Evolutionary conservation across 768 basidiomycete genomes (phyloP), one percentile per base, ranked within the genome.

Genomic region (Cyclocybe cylindracea): DNA sequence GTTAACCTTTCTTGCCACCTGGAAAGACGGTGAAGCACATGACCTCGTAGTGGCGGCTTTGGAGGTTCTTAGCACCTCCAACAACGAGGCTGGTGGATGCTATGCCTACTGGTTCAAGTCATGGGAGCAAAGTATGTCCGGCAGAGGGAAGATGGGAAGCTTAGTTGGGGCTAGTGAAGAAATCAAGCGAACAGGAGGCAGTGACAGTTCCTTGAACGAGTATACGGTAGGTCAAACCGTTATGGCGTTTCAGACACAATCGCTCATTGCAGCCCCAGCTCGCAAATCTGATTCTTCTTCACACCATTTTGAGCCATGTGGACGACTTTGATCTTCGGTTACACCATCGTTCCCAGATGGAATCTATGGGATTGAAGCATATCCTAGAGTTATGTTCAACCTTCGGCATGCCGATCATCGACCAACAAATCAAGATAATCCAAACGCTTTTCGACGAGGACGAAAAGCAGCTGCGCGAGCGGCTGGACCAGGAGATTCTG

Each of bases 101-200:
- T 98, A 92, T 66, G 86, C 85, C 55, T 94, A 84, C 60, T 98
- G 94, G 95, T 91, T 98, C 64, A 87, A 85, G 59, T 87, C 86
- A 0, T 73, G 96, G 56, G 89, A 93, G 58, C 70, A 72, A 24
- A 83, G 83, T 2, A 76, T 98, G 13, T 79, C 84, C 42, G 95
- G 94, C 2, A 76, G 94, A 50, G 96, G 96, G 1, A 89, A 86
- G 66, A 94, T 98, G 92, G 96, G 96, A 1, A 97, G 91, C 65
- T 69, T 91, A 37, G 96, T 99, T 7, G 97, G 97, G 0, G 93
- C 94, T 18, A 96, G 94, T 60, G 91, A 95, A 10, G 94, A 98
- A 59, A 82, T 95, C 49, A 81, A 80, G 67, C 84, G 82, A 51
- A 73, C 78, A 53, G 82, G 80, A 41, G 84, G 86, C 37, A 66